Evolutionary conservation across 1,284 basidiomycete species (phyloP), one percentile per base, ranked within the genome.

Genomic region (Papiliotrema laurentii): DNA sequence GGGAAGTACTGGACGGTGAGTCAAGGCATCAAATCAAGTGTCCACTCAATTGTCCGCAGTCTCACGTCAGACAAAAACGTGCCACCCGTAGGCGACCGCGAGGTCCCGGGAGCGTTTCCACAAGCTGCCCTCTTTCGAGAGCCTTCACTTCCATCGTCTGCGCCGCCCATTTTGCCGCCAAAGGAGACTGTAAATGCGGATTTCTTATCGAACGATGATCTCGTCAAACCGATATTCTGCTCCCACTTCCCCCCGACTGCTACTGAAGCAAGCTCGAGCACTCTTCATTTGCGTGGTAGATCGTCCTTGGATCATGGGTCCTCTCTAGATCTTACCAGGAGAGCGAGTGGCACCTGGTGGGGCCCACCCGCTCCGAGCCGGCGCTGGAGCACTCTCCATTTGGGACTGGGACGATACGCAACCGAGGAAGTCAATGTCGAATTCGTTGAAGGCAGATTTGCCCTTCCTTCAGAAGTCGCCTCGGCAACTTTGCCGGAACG

Each of bases 1-100:
- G 64, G 63, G 61, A 67, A 40, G 51, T 62, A 1, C 40, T 67
- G 16, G 48, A 61, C n/a, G 55, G 64, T 67, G 35, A 54, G 64
- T 51, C 16, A n/a, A n/a, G n/a, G n/a, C n/a, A n/a, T n/a, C n/a
- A n/a, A n/a, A n/a, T n/a, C n/a, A n/a, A n/a, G n/a, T n/a, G n/a
- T n/a, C n/a, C n/a, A n/a, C n/a, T n/a, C n/a, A n/a, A n/a, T n/a
- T n/a, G n/a, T n/a, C n/a, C n/a, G n/a, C n/a, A n/a, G n/a, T n/a
- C n/a, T n/a, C n/a, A n/a, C n/a, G n/a, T n/a, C n/a, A n/a, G n/a
- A n/a, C n/a, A n/a, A n/a, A n/a, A n/a, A n/a, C n/a, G n/a, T n/a
- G 48, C 58, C 41, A 25, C 42, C 18, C 28, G 44, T 30, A 22
- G 37, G 24, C 24, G 44, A 52, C 24, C 55, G 50, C 5, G 50